Conservation (phyloP, 805 yeast species). For the Debaryomyces hansenii region DNA sequence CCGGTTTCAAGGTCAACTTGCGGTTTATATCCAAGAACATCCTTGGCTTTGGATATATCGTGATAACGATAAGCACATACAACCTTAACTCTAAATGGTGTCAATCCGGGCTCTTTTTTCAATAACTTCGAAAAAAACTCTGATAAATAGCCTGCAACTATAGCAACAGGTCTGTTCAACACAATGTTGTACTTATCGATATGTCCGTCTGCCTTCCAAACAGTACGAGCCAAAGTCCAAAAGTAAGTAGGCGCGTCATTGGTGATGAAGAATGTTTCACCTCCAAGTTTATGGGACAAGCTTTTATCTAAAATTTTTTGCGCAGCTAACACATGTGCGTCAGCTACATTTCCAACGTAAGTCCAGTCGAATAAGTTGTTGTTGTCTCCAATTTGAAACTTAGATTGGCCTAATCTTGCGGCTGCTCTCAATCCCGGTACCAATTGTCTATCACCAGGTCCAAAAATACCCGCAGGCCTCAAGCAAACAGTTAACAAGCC, state of each 20-base stretch:
- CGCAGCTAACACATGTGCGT: constrained; percentile 93
- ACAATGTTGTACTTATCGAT: constrained; percentile 69
- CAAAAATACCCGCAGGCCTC: constrained; percentile 97
- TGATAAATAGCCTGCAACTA: constrained; percentile 78
- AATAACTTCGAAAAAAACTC: constrained; percentile 66
- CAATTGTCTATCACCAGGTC: constrained; percentile 97
- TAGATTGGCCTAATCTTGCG: constrained; percentile 80
- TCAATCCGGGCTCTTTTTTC: constrained; percentile 88
- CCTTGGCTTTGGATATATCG: constrained; percentile 84
- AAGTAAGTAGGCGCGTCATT: constrained; percentile 94
- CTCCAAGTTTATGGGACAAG: constrained; percentile 55
- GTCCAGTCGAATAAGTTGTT: constrained; percentile 95
- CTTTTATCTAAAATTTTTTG: constrained; percentile 57
- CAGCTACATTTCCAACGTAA: constrained; percentile 97
- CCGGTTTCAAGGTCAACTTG: constrained; percentile 77
- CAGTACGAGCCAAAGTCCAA: constrained; percentile 95
- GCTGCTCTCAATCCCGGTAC: constrained; percentile 90
- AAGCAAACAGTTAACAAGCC: constrained; percentile 77
- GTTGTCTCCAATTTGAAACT: constrained; percentile 93
- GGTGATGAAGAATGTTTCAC: constrained; percentile 87
- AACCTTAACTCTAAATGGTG: constrained; percentile 91
- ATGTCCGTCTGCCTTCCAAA: constrained; percentile 96
- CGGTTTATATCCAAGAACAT: constrained; percentile 75
- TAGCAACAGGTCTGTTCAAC: constrained; percentile 72
- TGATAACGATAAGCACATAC: constrained; percentile 94